Percentiles rank a stretch among this genome's conserved stretches.
Conservation (phyloP, 768 basidiomycete species). For the Tulasnella sp. region DNA sequence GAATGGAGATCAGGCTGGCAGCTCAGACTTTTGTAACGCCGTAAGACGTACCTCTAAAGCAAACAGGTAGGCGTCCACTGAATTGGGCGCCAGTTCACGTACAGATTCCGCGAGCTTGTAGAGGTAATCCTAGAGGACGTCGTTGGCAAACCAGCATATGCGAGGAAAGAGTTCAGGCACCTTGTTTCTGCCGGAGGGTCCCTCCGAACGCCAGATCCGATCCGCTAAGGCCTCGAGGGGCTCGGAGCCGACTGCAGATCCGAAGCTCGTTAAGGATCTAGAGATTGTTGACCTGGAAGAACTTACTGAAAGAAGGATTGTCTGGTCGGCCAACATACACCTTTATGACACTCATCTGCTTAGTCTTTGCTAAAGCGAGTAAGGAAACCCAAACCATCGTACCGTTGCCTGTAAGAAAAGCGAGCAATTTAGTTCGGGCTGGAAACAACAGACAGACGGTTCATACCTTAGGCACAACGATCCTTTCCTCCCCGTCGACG, state of each 20-base stretch:
- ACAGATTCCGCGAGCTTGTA: conserved; percentile 73
- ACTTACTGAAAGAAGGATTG: conserved; percentile 1
- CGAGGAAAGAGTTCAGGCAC: conserved; percentile 40
- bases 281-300: background rate
- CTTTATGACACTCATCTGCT: conserved; percentile 38
- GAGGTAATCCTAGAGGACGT: conserved; percentile 67
- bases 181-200: conserved; percentile 90
- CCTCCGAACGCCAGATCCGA: conserved; percentile 68
- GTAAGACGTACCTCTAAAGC: conserved; percentile 59
- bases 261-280: conserved; percentile 61
- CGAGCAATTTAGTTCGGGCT: background rate
- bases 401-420: conserved; percentile 41
- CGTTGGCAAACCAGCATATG: background rate
- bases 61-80: conserved; percentile 70
- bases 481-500: conserved; percentile 50
- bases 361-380: conserved; percentile 13
- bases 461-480: conserved; percentile 44
- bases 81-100: conserved; percentile 66
- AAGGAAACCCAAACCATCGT: conserved; percentile 35
- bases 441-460: background rate
- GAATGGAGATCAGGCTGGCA: background rate
- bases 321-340: conserved; percentile 68
- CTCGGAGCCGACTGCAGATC: conserved; percentile 87
- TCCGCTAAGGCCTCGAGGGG: conserved; percentile 64
- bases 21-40: background rate